Conservation (phyloP, 306 rosid species). For the Hylodesmum podocarpum region DNA sequence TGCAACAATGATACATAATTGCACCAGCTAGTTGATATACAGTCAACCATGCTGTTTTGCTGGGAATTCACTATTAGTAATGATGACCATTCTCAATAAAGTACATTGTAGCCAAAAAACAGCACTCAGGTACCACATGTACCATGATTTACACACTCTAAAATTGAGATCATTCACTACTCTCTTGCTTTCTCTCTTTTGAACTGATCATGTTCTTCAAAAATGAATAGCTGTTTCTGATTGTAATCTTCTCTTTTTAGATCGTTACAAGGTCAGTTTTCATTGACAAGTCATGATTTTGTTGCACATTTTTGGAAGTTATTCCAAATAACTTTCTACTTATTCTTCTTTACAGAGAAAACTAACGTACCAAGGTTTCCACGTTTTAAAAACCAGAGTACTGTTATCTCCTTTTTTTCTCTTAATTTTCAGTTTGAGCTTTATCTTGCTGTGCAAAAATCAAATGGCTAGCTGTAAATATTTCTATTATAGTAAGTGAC, state of each 20-base stretch:
- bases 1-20: conserved; percentile 46
- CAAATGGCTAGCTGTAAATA: not conserved
- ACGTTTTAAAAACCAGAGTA: conserved; percentile 15
- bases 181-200: not conserved
- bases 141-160: conserved; percentile 31
- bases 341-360: conserved; percentile 18
- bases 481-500: not conserved
- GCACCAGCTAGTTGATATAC: conserved; percentile 30
- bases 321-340: conserved; percentile 31
- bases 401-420: not conserved
- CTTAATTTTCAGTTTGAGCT: conserved; percentile 1
- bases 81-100: conserved; percentile 35
- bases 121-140: conserved; percentile 29
- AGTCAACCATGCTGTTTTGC: conserved; percentile 48
- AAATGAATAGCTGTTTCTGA: conserved; percentile 4
- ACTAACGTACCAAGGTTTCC: not conserved
- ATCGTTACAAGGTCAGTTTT: conserved; percentile 1
- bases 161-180: conserved; percentile 1
- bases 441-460: conserved; percentile 23
- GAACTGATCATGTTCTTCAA: conserved; percentile 16
- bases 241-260: not conserved
- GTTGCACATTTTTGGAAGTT: not conserved
- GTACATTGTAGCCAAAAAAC: conserved; percentile 31
- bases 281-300: conserved; percentile 12
- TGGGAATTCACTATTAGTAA: conserved; percentile 42